These are phyloP conservation scores for Cystobasidium slooffiae DNA, from an alignment of 1,284 basidiomycete genomes.

Conservation along the genomic window DNA sequence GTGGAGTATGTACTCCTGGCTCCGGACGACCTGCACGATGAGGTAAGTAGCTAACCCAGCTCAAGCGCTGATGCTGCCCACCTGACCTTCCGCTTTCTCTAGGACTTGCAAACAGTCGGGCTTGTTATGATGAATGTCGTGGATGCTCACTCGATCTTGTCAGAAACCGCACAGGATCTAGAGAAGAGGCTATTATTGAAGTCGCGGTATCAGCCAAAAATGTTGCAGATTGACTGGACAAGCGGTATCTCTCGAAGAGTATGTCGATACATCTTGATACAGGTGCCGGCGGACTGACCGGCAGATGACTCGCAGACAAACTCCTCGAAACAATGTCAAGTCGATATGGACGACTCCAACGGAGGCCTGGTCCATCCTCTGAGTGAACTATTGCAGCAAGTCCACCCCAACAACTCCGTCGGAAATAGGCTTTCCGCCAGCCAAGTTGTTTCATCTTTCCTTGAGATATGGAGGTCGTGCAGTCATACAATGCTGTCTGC, in stretches of 20 bases:
- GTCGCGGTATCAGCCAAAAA: neutral
- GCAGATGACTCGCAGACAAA: neutral
- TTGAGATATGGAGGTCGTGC: conserved; percentile 14
- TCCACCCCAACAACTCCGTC: conserved; percentile 13
- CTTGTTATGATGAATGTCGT: conserved; percentile 21
- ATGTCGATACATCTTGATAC: neutral
- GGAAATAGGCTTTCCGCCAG: conserved; percentile 18
- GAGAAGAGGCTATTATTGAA: neutral
- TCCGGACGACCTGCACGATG: conserved; percentile 16
- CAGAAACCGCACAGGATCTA: neutral
- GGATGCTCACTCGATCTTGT: no score
- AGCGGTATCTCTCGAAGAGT: neutral
- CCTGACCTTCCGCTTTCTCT: neutral
- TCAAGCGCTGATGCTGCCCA: neutral
- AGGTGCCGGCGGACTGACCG: neutral
- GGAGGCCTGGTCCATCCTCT: conserved; percentile 2
- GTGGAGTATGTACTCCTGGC: conserved; percentile 21
- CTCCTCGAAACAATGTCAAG: neutral
- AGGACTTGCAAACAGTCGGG: conserved; percentile 32
- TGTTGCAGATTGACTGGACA: neutral
- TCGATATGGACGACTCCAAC: conserved; percentile 14
- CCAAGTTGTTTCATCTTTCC: conserved; percentile 3
- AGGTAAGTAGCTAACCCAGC: neutral
- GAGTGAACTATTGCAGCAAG: neutral
- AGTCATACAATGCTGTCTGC: conserved; percentile 1